A percentile compares a stretch with the other conserved stretches of the same genome.
These are phyloP conservation scores for Neopestalotiopsis sp. DNA, from an alignment of 2,329 filamentous ascomycete species.

Conservation along the genomic window DNA sequence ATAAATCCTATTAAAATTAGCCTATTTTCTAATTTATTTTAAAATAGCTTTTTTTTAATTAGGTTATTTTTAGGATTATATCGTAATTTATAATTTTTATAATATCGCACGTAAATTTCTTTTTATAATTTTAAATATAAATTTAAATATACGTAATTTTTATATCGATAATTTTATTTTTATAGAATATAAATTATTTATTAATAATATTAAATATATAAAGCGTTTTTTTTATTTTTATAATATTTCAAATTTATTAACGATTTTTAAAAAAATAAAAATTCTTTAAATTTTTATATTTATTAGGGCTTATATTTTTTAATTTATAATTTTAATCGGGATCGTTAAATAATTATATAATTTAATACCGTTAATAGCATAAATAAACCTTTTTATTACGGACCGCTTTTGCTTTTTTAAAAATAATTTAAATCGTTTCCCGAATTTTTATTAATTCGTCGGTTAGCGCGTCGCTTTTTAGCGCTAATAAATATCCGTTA, in stretches of 20 bases:
- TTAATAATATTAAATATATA: conserved; percentile 2
- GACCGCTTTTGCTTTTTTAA: background rate
- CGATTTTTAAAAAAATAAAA: background rate
- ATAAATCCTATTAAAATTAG: background rate
- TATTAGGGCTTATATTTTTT: background rate
- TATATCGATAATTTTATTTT: conserved; percentile 4
- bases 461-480: background rate
- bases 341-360: background rate
- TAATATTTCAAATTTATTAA: background rate
- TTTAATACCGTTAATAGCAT: background rate
- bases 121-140: background rate
- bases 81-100: conserved; percentile 9
- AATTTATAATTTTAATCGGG: background rate
- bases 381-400: background rate
- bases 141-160: background rate
- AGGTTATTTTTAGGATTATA: conserved; percentile 14
- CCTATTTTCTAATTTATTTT: conserved; percentile 8
- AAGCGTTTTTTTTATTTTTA: background rate
- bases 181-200: background rate
- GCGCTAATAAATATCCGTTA: background rate
- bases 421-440: background rate
- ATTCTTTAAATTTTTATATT: background rate
- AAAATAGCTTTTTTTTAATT: conserved; percentile 5
- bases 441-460: background rate
- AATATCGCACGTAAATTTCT: conserved; percentile 7